Evolutionary conservation across 2,329 filamentous ascomycete species (phyloP), one percentile per base, ranked within the genome.

Genomic region (Ilyonectria robusta): DNA sequence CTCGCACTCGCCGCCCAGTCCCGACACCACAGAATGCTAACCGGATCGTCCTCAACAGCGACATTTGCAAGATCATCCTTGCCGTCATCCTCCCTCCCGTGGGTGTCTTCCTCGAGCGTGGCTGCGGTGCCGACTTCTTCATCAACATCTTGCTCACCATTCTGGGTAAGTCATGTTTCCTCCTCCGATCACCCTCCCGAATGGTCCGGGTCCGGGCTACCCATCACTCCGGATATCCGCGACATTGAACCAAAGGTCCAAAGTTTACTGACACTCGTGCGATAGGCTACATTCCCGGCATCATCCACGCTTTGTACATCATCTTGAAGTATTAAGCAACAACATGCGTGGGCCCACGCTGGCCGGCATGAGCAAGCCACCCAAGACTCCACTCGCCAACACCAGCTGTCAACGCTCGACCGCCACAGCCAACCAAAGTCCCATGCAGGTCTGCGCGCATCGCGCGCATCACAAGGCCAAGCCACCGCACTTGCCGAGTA

Each of bases 231-330:
- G 5, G 37, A 15, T 6, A 19, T 46, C 26, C 40, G 23, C 35
- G 3, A 42, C 42, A 40, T 13, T n/a, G 21, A 51, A 23, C 13
- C 57, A 29, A 65, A 29, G 44, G 21, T 35, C 42, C 51, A 50
- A 17, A 21, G 17, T 64, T 69, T 29, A 68, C 69, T 72, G 62
- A 73, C 67, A 13, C 31, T 51, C 26, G 40, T 19, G n/a, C 21
- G 40, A 59, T 19, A 85, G 84, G 84, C 78, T 87, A 87, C 80
- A 88, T 95, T 77, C 92, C 92, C 72, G 93, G 94, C 82, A 95
- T 97, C 85, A 94, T 97, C 82, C 94, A 97, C 86, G 94, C 94
- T 69, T 84, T 97, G 85, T 97, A 96, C 88, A 95, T 97, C 78
- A 96, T 97, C 75, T 87, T 96, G 77, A 96, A 95, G 84, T 95